These are phyloP conservation scores for Sporothrix brasiliensis DNA, from an alignment of 2,329 filamentous ascomycete species.

Conservation along the genomic window DNA sequence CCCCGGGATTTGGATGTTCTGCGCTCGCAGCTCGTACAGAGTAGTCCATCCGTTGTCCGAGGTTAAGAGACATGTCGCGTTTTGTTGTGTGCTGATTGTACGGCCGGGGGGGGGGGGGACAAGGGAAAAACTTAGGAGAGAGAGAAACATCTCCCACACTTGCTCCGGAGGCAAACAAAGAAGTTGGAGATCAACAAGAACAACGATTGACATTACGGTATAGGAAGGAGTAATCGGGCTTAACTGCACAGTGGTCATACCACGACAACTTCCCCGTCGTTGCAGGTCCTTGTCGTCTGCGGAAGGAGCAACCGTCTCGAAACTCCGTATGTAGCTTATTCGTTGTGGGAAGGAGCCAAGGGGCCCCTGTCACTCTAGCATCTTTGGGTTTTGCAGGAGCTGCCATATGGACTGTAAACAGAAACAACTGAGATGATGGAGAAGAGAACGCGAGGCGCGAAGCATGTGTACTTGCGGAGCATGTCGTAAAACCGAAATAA, in stretches of 20 bases:
- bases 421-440: neutral
- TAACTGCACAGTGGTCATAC: slow-evolving; percentile 2
- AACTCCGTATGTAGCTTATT: neutral
- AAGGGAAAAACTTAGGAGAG: neutral
- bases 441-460: neutral
- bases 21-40: neutral
- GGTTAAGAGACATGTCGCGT: too few species aligned
- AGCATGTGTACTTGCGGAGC: neutral
- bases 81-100: neutral
- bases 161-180: too few species aligned
- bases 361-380: slow-evolving; percentile 5
- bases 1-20: neutral
- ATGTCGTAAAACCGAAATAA: neutral
- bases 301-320: neutral
- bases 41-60: neutral
- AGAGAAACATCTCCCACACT: neutral
- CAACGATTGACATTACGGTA: neutral
- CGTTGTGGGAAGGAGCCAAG: slow-evolving; percentile 13
- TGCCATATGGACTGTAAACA: neutral
- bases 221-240: slow-evolving; percentile 20
- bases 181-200: neutral
- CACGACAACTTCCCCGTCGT: neutral
- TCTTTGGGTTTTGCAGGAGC: neutral
- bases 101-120: neutral
- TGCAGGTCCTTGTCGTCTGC: neutral